These are phyloP conservation scores for Picea glauca DNA, from an alignment of 75 land plant species.

Conservation along the genomic window DNA sequence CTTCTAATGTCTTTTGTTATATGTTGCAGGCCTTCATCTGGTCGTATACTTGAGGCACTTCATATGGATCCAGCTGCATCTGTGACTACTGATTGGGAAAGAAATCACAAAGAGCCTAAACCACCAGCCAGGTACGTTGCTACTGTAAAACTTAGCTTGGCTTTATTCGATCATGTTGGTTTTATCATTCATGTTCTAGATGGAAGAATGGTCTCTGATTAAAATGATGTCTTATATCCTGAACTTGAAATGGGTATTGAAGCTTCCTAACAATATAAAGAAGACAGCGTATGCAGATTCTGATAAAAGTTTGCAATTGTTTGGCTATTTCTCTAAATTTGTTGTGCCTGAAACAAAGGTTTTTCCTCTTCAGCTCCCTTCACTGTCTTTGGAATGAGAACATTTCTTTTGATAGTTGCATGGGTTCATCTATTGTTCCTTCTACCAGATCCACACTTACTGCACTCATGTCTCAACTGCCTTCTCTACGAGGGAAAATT, in stretches of 20 bases:
- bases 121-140: conserved; percentile 38
- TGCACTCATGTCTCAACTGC: no score
- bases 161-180: background rate
- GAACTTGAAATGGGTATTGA: background rate
- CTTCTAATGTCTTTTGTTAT: conserved; percentile 15
- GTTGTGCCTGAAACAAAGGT: no score
- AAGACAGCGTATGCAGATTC: background rate
- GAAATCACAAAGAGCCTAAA: conserved; percentile 37
- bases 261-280: background rate
- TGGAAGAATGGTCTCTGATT: background rate
- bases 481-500: no score
- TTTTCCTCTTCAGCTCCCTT: no score
- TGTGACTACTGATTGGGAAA: conserved; percentile 66
- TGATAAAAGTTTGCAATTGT: background rate
- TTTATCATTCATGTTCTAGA: background rate
- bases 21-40: conserved; percentile 63
- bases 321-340: background rate
- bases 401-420: no score
- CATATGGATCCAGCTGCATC: conserved; percentile 96
- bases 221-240: background rate
- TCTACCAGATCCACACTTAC: no score
- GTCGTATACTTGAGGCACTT: conserved; percentile 91
- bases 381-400: no score
- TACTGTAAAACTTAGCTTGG: no score
- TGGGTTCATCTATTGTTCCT: no score